Percentiles rank a stretch among this genome's conserved stretches.
Conservation (phyloP, 2,329 filamentous ascomycete species). For the Fusarium sp. region DNA sequence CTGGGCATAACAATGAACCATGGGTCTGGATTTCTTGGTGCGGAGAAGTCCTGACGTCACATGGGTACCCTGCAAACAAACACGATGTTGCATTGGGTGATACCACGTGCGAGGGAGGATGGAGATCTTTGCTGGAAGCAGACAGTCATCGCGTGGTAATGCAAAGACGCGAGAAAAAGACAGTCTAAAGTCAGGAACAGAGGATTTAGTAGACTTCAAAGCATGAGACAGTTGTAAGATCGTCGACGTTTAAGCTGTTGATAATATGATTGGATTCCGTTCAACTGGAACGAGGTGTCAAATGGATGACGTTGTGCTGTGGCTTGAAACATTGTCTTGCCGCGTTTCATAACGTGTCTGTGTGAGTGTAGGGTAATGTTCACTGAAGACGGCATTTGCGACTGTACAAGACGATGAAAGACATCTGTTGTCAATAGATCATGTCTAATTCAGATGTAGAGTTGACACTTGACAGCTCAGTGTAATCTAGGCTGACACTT, state of each 20-base stretch:
- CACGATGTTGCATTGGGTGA: conserved; percentile 9
- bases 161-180: neutral
- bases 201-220: neutral
- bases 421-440: neutral
- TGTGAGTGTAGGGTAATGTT: neutral
- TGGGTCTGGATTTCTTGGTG: conserved; percentile 2
- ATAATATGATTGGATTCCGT: neutral
- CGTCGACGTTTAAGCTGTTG: neutral
- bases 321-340: neutral
- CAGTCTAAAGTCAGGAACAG: conserved; percentile 3
- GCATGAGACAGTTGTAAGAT: neutral
- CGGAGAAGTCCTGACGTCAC: conserved; percentile 20
- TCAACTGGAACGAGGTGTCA: neutral
- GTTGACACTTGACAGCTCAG: fast-evolving
- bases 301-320: neutral
- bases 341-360: neutral
- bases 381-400: fast-evolving
- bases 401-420: neutral
- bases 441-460: neutral
- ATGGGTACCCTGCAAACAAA: conserved; percentile 1
- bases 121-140: neutral
- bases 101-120: conserved; percentile 1
- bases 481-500: too few species aligned
- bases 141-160: neutral
- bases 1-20: conserved; percentile 4